A percentile compares a stretch with the other conserved stretches of the same genome.
phyloP scores from a whole-genome alignment of 495 filamentous ascomycete species.

The Xylaria sp. region DNA sequence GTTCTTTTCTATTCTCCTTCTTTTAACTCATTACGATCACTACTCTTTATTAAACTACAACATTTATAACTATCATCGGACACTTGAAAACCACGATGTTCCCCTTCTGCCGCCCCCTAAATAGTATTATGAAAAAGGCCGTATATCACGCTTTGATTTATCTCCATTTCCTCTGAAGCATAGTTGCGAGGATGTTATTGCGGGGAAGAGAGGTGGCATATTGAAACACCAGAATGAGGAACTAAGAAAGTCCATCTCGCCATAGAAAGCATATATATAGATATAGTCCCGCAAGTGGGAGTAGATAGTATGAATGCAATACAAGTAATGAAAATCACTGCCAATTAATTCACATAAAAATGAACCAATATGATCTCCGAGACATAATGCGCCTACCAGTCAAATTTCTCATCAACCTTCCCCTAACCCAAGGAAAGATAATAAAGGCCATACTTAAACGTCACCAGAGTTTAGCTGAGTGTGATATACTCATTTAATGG shows the following conservation, averaged over 20 bases:
- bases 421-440: too few species aligned
- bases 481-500: too few species aligned
- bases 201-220: too few species aligned
- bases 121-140: background rate
- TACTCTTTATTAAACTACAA: background rate
- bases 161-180: background rate
- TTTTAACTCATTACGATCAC: background rate
- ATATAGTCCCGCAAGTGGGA: background rate
- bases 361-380: too few species aligned
- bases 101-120: background rate
- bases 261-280: background rate
- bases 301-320: too few species aligned
- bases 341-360: background rate
- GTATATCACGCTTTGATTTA: too few species aligned
- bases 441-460: too few species aligned
- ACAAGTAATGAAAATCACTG: background rate
- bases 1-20: background rate
- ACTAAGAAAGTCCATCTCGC: background rate
- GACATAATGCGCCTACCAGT: too few species aligned
- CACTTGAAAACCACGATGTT: background rate
- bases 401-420: too few species aligned
- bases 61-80: background rate
- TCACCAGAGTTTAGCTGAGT: too few species aligned
- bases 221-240: background rate
- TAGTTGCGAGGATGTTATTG: too few species aligned